These are phyloP conservation scores for Fraxinus latifolia DNA, from an alignment of 305 asterid genomes.

Conservation along the genomic window DNA sequence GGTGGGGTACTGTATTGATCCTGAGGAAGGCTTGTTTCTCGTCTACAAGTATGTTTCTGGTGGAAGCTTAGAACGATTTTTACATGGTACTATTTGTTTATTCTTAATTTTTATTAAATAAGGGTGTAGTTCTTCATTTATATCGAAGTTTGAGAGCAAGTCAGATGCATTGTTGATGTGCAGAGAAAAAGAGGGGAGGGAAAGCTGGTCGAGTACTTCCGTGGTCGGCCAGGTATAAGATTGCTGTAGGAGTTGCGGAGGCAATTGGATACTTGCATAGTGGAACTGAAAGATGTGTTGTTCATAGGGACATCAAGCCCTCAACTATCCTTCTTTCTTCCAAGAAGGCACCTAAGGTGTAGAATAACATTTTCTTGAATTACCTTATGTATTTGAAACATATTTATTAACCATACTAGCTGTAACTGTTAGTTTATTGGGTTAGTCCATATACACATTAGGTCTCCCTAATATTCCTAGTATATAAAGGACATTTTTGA, in stretches of 20 bases:
- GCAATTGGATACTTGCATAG: slow-evolving; percentile 65
- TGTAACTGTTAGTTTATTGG: not conserved
- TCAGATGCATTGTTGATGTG: slow-evolving; percentile 20
- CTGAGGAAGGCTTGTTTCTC: slow-evolving; percentile 75
- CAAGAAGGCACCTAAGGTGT: slow-evolving; percentile 64
- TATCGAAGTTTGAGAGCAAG: not conserved
- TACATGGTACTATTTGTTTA: slow-evolving; percentile 50
- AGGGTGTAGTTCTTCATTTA: not conserved
- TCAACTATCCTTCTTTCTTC: slow-evolving; percentile 86
- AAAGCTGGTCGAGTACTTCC: slow-evolving; percentile 51
- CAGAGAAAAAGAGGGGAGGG: slow-evolving; percentile 63
- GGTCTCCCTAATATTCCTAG: not conserved
- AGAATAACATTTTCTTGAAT: slow-evolving; percentile 14
- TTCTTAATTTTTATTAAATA: not conserved
- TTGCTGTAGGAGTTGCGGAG: slow-evolving; percentile 71
- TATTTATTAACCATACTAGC: slow-evolving; percentile 3
- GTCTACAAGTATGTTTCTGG: slow-evolving; percentile 84
- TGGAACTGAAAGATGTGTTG: slow-evolving; percentile 69
- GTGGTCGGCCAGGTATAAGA: slow-evolving; percentile 63
- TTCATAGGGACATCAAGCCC: slow-evolving; percentile 90
- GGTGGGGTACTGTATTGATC: slow-evolving; percentile 78
- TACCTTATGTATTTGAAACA: not conserved
- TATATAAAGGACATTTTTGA: not conserved
- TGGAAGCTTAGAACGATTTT: slow-evolving; percentile 69
- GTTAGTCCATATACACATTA: not conserved